Base-by-base conservation (phyloP, 2,329 filamentous ascomycete genomes). In the Ambrosiella cleistominuta region DNA sequence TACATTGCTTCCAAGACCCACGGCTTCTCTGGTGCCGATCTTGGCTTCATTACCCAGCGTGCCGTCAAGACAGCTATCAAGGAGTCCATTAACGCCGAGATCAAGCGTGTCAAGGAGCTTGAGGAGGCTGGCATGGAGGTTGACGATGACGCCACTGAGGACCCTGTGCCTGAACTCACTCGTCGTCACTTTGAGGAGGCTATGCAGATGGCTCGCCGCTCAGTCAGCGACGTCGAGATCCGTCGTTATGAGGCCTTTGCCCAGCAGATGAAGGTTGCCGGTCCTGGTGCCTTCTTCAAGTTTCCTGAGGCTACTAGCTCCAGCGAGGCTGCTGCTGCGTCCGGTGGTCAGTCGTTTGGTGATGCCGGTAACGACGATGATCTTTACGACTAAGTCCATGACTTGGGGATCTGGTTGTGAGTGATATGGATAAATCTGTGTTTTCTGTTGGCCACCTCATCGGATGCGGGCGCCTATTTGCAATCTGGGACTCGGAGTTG, bases 21-120 rank as follows among this genome's bases (percentile, higher is more conserved):
- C 74, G 93, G 93, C 63, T 98, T 97, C 82, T 97, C 93, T 59
- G 93, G 93, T 90, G 93, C 93, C 68, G 93, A 98, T 86, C 80
- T 98, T 70, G 93, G 93, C 63, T 98, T 97, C 77, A 90, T 98
- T 69, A 96, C 93, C 27, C 93, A 98, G 77, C 89, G 93, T 71
- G 93, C 93, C 57, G 93, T 95, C 78, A 98, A 98, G 83, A 84
- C 97, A 68, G 93, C 93, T 66, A 98, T 98, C 77, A 98, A 98
- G 81, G 85, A 98, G 76, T 83, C 91, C 37, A 98, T 98, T 66
- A 76, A 82, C 15, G 69, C 79, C 52, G 91, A 97, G 62, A 97
- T 98, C 65, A 87, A 95, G 74, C 86, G 88, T 65, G 77, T 79
- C 68, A 95, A 95, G 81, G 85, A 85, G 66, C 88, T 86, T 59